A percentile compares a stretch with the other conserved stretches of the same genome.
These are phyloP conservation scores for Lactarius pseudohatsudake DNA, from an alignment of 768 basidiomycete species.

Conservation along the genomic window DNA sequence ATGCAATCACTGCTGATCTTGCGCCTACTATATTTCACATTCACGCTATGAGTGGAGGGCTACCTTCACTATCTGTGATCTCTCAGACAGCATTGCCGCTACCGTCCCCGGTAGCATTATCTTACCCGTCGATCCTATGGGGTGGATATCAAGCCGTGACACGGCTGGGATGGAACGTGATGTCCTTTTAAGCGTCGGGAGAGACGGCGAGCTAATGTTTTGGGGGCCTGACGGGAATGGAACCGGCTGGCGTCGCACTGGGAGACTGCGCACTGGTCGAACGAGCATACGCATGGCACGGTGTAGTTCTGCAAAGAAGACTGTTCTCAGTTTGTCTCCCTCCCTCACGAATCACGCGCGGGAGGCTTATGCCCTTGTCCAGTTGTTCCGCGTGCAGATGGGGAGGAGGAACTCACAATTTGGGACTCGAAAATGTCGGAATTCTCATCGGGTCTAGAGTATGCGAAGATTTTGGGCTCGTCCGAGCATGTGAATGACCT, in stretches of 20 bases:
- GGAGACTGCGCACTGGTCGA: constrained; percentile 71
- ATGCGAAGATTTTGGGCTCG: constrained; percentile 49
- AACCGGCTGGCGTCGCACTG: constrained; percentile 61
- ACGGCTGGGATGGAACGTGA: constrained; percentile 50
- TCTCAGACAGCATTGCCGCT: constrained; percentile 57
- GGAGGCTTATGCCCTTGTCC: constrained; percentile 1
- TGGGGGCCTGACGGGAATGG: constrained; percentile 56
- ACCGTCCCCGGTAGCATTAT: constrained; percentile 46
- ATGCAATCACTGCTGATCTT: constrained; percentile 64
- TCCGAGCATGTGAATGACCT: constrained; percentile 73
- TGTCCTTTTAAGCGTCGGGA: constrained; percentile 74
- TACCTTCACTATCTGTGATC: constrained; percentile 45
- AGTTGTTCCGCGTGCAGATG: constrained; percentile 63
- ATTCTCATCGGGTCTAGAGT: constrained; percentile 89
- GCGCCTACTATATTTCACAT: constrained; percentile 53
- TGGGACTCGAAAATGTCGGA: constrained; percentile 97
- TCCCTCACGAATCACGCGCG: background rate
- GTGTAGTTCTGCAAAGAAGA: constrained; percentile 91
- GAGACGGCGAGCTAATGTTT: constrained; percentile 78
- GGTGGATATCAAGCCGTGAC: constrained; percentile 51
- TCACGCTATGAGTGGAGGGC: constrained; percentile 39
- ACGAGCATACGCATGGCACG: constrained; percentile 65
- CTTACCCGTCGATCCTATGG: constrained; percentile 85
- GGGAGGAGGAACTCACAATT: constrained; percentile 85
- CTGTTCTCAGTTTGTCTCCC: constrained; percentile 67